Percentiles rank a stretch among this genome's conserved stretches.
These are phyloP conservation scores for Sonneratia alba DNA, from an alignment of 345 rosid species.

Conservation along the genomic window DNA sequence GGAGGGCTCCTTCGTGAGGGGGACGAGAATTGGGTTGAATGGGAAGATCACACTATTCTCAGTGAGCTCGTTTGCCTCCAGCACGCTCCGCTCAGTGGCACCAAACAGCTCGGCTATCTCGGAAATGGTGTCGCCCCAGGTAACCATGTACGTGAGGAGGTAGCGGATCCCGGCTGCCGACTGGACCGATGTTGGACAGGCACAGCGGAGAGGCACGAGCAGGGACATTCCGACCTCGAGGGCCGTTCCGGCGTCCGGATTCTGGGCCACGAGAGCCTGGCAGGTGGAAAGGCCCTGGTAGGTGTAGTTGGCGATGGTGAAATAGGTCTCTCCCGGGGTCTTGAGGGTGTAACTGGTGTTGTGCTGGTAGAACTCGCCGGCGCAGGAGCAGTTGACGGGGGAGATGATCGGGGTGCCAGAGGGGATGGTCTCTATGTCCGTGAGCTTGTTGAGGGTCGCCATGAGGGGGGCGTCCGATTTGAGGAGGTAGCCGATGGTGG, in stretches of 20 bases:
- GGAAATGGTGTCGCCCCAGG: conserved; percentile 32
- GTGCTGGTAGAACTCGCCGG: conserved; percentile 50
- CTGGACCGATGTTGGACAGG: conserved; percentile 66
- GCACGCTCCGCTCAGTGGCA: conserved; percentile 22
- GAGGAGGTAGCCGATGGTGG: conserved; percentile 32
- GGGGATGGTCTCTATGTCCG: conserved; percentile 23
- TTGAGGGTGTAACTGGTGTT: conserved; percentile 43
- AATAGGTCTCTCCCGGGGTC: conserved; percentile 17
- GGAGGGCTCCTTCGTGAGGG: conserved; percentile 41
- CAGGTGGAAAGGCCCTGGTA: conserved; percentile 89
- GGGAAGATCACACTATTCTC: conserved; percentile 22
- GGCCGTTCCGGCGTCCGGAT: conserved; percentile 19
- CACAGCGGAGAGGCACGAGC: conserved; percentile 64
- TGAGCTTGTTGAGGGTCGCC: conserved; percentile 44
- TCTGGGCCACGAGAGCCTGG: conserved; percentile 70
- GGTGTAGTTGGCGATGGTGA: conserved; percentile 55
- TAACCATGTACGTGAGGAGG: conserved; percentile 45
- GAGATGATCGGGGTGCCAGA: conserved; percentile 26
- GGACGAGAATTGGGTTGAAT: conserved; percentile 62
- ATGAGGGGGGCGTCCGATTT: conserved; percentile 27
- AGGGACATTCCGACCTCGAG: conserved; percentile 21
- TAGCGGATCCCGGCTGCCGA: conserved; percentile 37
- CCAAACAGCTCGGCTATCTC: conserved; percentile 38
- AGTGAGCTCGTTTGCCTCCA: conserved; percentile 42
- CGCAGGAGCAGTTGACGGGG: conserved; percentile 66